Evolutionary conservation across 805 yeast species (phyloP), one percentile per base, ranked within the genome.

Genomic region (Candida incommunis): DNA sequence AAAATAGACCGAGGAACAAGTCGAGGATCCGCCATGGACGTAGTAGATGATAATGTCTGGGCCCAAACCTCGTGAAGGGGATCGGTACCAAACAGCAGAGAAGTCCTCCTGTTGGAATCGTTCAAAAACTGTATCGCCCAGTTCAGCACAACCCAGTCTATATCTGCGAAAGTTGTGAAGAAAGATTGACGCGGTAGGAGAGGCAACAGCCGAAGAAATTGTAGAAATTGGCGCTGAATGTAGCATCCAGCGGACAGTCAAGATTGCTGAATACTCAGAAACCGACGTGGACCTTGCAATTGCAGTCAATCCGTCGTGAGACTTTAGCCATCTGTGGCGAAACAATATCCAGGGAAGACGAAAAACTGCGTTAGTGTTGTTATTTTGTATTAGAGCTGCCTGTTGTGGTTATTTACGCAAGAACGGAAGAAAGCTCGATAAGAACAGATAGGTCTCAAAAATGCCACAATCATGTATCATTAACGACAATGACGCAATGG

Each of bases 81-180:
- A 31, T 31, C 37, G 9, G 18, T 11, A 31, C 37, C 37, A 31
- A 11, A 31, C 13, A 5, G 37, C 37, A 5, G 9, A 11, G 37
- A 31, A 31, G 37, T n/a, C 20, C 18, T n/a, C 18, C 37, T 5
- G 37, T 5, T 7, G 5, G 37, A 9, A 31, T 5, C 7, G 13
- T n/a, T 31, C 37, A 31, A 31, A 31, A 11, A 31, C 37, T n/a
- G 37, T 31, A n/a, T 31, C 37, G 9, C 37, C 37, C 5, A 31
- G 37, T 4, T 31, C n/a, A 18, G 37, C 37, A 31, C 37, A 31
- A 7, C 37, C 37, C 37, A 18, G 9, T 18, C 37, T 11, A n/a
- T 31, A 31, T 18, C 37, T 9, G 13, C 37, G 13, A 16, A 31
- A 31, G 37, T 31, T 31, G 37, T 9, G n/a, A 5, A 31, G 37